Percentiles rank a stretch among this genome's conserved stretches.
These are phyloP conservation scores for Rhodamnia rubescens DNA, from an alignment of 345 rosid species.

Conservation along the genomic window DNA sequence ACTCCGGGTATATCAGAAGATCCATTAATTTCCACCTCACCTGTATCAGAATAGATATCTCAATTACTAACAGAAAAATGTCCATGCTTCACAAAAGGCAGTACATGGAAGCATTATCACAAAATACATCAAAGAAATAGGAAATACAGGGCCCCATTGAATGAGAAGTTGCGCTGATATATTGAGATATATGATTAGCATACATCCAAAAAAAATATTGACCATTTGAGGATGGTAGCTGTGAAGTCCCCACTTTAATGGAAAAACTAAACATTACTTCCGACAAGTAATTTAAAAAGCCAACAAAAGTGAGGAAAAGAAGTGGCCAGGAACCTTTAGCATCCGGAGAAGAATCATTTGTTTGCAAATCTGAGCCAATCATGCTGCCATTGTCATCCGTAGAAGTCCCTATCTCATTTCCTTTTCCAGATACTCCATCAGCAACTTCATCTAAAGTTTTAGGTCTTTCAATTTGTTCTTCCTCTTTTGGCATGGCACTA, in stretches of 20 bases:
- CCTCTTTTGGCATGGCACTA: conserved; percentile 21
- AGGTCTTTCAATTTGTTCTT: background rate
- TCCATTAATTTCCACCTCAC: conserved; percentile 20
- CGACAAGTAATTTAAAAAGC: background rate
- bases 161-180: background rate
- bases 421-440: conserved; percentile 13
- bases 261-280: background rate
- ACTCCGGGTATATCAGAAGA: conserved; percentile 16
- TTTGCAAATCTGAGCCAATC: conserved; percentile 17
- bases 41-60: conserved; percentile 1
- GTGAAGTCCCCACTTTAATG: background rate
- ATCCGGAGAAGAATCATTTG: conserved; percentile 16
- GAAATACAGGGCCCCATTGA: background rate
- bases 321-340: conserved; percentile 11
- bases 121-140: background rate
- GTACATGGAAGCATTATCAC: background rate
- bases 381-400: conserved; percentile 31
- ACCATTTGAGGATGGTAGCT: background rate
- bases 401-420: conserved; percentile 13
- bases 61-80: background rate
- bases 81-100: background rate
- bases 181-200: background rate
- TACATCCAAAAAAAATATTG: background rate
- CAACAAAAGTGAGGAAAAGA: background rate
- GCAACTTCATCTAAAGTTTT: background rate